Conservation (phyloP, 305 asterid genomes). For the Solanum hybrid region DNA sequence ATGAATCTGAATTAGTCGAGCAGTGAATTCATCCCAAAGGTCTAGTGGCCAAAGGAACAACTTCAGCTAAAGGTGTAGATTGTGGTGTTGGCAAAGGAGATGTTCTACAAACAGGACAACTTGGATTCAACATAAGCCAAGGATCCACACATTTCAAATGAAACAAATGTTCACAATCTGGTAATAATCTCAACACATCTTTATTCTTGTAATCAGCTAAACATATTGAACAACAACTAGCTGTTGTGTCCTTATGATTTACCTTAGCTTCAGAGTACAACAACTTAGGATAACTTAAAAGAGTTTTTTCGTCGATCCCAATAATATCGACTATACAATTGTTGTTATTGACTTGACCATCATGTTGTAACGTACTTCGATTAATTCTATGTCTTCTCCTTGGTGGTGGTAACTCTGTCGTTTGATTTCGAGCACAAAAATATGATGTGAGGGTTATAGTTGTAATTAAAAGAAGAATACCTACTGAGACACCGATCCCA, state of each 20-base stretch:
- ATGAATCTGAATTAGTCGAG: background rate
- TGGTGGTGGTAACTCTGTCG: background rate
- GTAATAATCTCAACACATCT: conserved; percentile 47
- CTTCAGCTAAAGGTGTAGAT: conserved; percentile 67
- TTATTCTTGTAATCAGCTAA: conserved; percentile 54
- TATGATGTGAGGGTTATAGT: conserved; percentile 80
- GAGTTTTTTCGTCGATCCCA: conserved; percentile 73
- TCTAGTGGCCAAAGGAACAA: conserved; percentile 58
- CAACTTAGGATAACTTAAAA: conserved; percentile 55
- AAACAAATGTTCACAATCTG: conserved; percentile 65
- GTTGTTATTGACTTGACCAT: background rate
- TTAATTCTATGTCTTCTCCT: background rate
- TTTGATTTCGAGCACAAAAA: conserved; percentile 55
- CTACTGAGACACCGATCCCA: conserved; percentile 77
- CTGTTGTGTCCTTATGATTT: conserved; percentile 37
- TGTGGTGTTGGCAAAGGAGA: conserved; percentile 60
- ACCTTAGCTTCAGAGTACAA: conserved; percentile 49
- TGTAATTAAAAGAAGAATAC: conserved; percentile 78
- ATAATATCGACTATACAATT: conserved; percentile 20
- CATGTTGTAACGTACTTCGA: background rate
- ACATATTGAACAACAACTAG: conserved; percentile 67
- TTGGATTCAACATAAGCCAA: conserved; percentile 64
- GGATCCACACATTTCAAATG: conserved; percentile 61
- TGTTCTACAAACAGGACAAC: conserved; percentile 68
- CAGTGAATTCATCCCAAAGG: conserved; percentile 13